These are phyloP conservation scores for Alopecurus myosuroides DNA, from an alignment of 176 grass and related monocot species.

Conservation along the genomic window DNA sequence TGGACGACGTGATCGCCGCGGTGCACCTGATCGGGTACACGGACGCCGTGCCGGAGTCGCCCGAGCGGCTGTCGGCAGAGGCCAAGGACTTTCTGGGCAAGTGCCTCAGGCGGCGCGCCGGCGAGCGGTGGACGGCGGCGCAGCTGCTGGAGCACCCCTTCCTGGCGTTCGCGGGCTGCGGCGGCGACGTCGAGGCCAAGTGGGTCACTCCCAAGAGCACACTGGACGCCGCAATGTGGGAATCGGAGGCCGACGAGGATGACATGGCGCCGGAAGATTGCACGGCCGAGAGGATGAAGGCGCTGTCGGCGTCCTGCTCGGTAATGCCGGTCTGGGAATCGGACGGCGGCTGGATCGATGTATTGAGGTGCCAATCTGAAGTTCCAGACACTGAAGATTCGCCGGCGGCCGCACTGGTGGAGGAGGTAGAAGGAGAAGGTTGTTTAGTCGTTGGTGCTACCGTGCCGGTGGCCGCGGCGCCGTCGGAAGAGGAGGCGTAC, in stretches of 20 bases:
- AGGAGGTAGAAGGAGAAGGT: no score
- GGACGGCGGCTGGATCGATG: slow-evolving; percentile 28
- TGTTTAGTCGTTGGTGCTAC: no score
- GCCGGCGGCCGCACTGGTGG: background rate
- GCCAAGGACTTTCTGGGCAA: slow-evolving; percentile 64
- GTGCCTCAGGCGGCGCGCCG: slow-evolving; percentile 45
- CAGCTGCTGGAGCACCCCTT: slow-evolving; percentile 66
- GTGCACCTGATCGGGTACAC: no score
- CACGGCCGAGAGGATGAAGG: slow-evolving; percentile 26
- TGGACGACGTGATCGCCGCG: no score
- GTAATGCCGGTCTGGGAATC: slow-evolving; percentile 41
- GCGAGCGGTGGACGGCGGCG: slow-evolving; percentile 54
- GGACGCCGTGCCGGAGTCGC: slow-evolving; percentile 43
- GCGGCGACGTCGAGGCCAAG: slow-evolving; percentile 25
- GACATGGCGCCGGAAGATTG: slow-evolving; percentile 17
- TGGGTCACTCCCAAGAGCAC: slow-evolving; percentile 82
- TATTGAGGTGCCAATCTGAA: slow-evolving; percentile 1
- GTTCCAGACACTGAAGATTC: background rate
- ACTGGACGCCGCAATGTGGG: slow-evolving; percentile 60
- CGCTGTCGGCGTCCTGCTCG: background rate
- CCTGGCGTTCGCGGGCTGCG: slow-evolving; percentile 22
- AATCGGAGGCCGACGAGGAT: slow-evolving; percentile 29
- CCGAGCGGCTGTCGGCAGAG: slow-evolving; percentile 50
- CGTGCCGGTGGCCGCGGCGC: background rate
- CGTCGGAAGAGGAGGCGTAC: background rate